Evolutionary conservation across 306 rosid genomes (phyloP).

Genomic region (Inga oerstediana): DNA sequence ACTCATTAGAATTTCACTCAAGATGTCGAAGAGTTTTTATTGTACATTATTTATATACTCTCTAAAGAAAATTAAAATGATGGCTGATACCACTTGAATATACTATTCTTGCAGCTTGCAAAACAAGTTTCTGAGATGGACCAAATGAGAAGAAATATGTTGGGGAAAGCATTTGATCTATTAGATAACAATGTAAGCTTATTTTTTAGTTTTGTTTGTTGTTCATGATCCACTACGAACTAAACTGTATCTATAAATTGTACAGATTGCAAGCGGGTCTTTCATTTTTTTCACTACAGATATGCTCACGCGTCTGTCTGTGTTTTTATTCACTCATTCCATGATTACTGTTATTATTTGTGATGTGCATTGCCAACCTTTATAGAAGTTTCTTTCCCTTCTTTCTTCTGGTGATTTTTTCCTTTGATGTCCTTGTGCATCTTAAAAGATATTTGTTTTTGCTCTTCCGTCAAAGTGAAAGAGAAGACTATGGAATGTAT

Average conservation of each 20-base stretch:
- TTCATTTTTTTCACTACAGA: conserved; percentile 9
- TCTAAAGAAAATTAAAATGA: conserved; percentile 31
- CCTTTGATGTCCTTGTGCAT: not conserved
- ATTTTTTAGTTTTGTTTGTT: conserved; percentile 20
- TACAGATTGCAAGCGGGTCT: conserved; percentile 13
- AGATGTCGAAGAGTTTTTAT: conserved; percentile 19
- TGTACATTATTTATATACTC: conserved; percentile 26
- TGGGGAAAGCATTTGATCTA: conserved; percentile 82
- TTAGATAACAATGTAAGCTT: conserved; percentile 72
- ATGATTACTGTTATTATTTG: not conserved
- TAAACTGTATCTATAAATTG: not conserved
- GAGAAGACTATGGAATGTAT: not conserved
- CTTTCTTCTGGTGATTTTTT: conserved; percentile 1
- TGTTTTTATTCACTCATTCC: not conserved
- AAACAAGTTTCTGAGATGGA: conserved; percentile 86
- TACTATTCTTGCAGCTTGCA: conserved; percentile 64
- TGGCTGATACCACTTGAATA: conserved; percentile 32
- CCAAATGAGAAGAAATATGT: conserved; percentile 54
- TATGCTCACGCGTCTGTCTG: not conserved
- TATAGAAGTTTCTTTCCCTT: not conserved
- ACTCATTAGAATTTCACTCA: not conserved
- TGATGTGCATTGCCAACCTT: conserved; percentile 9
- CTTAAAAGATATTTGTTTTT: not conserved
- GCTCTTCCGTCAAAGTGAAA: not conserved
- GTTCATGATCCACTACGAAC: not conserved